These are phyloP conservation scores for Setaria italica DNA, from an alignment of 202 grass and related monocot species.

Conservation along the genomic window DNA sequence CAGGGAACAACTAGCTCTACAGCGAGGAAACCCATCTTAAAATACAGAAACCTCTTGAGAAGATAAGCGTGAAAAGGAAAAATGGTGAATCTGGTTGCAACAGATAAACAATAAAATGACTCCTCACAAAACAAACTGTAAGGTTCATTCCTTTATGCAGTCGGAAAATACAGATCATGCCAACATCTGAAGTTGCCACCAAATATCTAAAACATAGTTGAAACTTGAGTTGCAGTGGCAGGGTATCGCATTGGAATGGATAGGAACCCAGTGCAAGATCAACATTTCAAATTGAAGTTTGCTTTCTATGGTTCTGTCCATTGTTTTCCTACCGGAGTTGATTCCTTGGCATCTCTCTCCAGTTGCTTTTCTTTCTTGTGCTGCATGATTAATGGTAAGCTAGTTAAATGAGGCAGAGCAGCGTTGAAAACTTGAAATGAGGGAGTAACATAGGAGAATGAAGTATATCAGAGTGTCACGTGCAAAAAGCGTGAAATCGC, in stretches of 20 bases:
- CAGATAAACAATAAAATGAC: background rate
- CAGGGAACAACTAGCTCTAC: too few species aligned
- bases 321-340: background rate
- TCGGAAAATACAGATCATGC: background rate
- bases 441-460: background rate
- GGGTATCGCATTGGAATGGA: background rate
- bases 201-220: background rate
- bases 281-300: background rate
- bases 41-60: background rate
- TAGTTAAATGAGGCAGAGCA: background rate
- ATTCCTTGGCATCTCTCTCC: background rate
- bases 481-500: background rate
- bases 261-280: background rate
- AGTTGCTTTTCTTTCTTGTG: conserved; percentile 1
- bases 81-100: background rate
- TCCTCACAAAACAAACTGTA: background rate
- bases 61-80: background rate
- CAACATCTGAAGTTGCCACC: background rate
- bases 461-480: background rate
- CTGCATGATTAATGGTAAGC: background rate
- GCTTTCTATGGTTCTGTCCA: background rate
- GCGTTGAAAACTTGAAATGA: background rate
- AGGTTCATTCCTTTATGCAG: background rate
- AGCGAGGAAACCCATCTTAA: too few species aligned
- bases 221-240: background rate